phyloP scores from a whole-genome alignment of 2,329 filamentous ascomycete species.

The Penicillium janthinellum region DNA sequence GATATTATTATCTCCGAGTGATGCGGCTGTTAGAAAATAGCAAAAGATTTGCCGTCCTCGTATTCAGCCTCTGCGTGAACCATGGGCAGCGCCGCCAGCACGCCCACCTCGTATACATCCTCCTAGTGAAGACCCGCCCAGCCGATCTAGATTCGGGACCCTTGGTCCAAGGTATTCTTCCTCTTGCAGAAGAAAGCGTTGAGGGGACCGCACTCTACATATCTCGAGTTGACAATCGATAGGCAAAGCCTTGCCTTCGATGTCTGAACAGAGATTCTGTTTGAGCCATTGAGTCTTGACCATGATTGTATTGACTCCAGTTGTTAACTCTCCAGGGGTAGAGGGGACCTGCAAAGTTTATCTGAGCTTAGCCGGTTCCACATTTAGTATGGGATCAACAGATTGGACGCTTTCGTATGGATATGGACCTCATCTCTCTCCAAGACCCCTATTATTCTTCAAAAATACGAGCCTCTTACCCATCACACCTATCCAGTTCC shows the following conservation, averaged over 20 bases:
- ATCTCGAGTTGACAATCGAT: not conserved
- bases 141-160: not conserved
- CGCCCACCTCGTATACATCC: slow-evolving; percentile 10
- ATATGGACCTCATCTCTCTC: not conserved
- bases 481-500: not conserved
- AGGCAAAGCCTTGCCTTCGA: not conserved
- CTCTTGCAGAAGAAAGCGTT: not conserved
- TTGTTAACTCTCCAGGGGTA: not conserved
- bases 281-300: not conserved
- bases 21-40: not conserved
- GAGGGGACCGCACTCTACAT: too few species aligned
- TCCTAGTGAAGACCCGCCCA: slow-evolving; percentile 6
- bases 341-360: slow-evolving; percentile 1
- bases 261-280: not conserved
- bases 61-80: slow-evolving; percentile 4
- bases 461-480: slow-evolving; percentile 7
- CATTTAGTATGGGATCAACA: not conserved
- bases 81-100: not conserved
- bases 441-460: slow-evolving; percentile 3
- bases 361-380: slow-evolving; percentile 4
- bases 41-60: slow-evolving; percentile 6
- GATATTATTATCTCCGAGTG: too few species aligned
- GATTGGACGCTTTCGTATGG: not conserved
- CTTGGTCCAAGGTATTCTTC: not conserved
- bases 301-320: not conserved